Percentiles rank a stretch among this genome's conserved stretches.
These are phyloP conservation scores for Suillus occidentalis DNA, from an alignment of 768 basidiomycete species.

Conservation along the genomic window DNA sequence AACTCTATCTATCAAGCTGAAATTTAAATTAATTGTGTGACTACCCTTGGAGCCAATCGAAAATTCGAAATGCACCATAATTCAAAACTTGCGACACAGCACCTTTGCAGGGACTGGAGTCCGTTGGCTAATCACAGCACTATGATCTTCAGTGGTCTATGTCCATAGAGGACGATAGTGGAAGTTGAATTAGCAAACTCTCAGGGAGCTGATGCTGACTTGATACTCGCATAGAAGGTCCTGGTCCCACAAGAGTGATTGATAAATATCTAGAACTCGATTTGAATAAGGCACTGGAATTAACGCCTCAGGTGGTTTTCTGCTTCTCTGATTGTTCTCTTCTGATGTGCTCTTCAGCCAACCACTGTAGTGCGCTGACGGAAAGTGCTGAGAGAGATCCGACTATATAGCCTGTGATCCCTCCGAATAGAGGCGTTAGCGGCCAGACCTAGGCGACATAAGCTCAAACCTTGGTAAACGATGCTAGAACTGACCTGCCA, in stretches of 20 bases:
- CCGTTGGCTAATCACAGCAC: too few species aligned
- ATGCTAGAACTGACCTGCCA: slow-evolving; percentile 75
- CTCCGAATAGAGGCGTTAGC: slow-evolving; percentile 72
- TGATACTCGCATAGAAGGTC: neutral
- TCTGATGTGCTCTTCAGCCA: slow-evolving; percentile 41
- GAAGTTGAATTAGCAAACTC: too few species aligned
- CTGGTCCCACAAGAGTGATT: slow-evolving; percentile 2
- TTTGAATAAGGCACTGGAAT: neutral
- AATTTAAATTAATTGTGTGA: too few species aligned
- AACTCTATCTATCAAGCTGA: too few species aligned
- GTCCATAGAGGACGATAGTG: too few species aligned
- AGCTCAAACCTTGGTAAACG: neutral
- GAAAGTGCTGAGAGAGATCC: slow-evolving; percentile 58
- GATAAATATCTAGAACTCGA: neutral
- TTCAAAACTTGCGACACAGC: too few species aligned
- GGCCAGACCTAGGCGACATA: slow-evolving; percentile 69
- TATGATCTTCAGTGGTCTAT: too few species aligned
- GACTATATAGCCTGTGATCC: slow-evolving; percentile 64
- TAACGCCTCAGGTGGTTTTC: slow-evolving; percentile 21
- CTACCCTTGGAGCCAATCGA: too few species aligned
- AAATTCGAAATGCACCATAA: too few species aligned
- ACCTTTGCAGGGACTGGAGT: too few species aligned
- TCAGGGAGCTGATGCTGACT: slow-evolving; percentile 25
- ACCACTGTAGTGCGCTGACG: slow-evolving; percentile 37
- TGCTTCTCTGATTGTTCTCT: slow-evolving; percentile 21